Evolutionary conservation across 495 filamentous ascomycete species (phyloP), one percentile per base, ranked within the genome.

Genomic region (Neurospora intermedia): DNA sequence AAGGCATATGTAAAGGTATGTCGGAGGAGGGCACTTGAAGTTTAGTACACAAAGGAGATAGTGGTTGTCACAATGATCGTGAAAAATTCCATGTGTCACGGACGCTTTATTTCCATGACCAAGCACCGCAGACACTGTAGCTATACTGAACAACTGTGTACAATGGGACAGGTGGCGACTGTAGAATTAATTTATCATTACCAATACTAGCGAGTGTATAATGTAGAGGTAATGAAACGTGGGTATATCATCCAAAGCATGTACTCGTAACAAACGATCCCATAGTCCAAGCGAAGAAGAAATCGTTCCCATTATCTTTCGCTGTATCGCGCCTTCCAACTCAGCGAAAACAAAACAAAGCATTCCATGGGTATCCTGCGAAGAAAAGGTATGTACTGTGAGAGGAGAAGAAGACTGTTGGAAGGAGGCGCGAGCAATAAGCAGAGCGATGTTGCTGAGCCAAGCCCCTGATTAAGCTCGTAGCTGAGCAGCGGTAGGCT

Each of bases 391-490:
- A 62, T 62, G 27, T 18, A 62, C 54, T 18, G 6, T 35, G 7
- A 62, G 13, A 31, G 48, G 6, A 62, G 1, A 18, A 35, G 27
- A 8, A 35, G 35, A 62, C 27, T 8, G 54, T 9, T 18, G 23
- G 27, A 31, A 35, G 27, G 27, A 62, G 27, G 16, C 23, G 27
- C 27, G 13, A 62, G 27, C 15, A 35, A 35, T 62, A 62, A 16
- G 15, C 54, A 35, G 54, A 62, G 20, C 35, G 27, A 54, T 35
- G 54, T 35, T 31, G 54, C 54, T 31, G 27, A 27, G 7, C 23
- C 54, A 66, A 35, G 54, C 54, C 54, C 54, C 23, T 16, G 54
- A 62, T 62, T 62, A 62, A 62, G 23, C 54, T 62, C 54, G 40
- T 59, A 62, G 54, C 6, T 62, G 23, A 62, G 54, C 54, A 62